phyloP scores from a whole-genome alignment of 2,329 filamentous ascomycete genomes.

The Dothiorella sarmentorum region DNA sequence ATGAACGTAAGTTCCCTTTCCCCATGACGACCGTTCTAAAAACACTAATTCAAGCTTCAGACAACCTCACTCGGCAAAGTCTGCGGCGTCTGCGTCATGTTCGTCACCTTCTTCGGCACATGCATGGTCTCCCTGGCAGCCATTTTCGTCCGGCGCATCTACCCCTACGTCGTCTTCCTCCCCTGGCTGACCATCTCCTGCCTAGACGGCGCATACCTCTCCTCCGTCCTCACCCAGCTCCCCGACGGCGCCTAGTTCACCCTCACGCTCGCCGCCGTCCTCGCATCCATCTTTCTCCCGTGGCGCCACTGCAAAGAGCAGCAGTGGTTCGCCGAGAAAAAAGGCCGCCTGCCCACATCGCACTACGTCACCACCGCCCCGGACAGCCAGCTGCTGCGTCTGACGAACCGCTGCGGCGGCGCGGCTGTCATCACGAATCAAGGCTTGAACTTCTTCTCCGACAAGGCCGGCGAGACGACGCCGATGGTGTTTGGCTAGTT shows the following conservation, averaged over 20 bases:
- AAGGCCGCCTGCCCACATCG: conserved; percentile 52
- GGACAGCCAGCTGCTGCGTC: conserved; percentile 34
- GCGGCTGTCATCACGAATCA: conserved; percentile 37
- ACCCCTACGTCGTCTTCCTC: conserved; percentile 56
- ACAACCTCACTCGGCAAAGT: conserved; percentile 22
- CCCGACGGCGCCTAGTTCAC: conserved; percentile 78
- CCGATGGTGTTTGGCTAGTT: conserved; percentile 70
- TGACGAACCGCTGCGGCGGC: conserved; percentile 39
- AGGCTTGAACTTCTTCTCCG: conserved; percentile 71
- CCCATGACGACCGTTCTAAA: background rate
- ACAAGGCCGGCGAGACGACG: conserved; percentile 65
- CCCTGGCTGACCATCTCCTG: conserved; percentile 62
- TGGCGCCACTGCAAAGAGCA: conserved; percentile 80
- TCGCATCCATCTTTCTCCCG: conserved; percentile 64
- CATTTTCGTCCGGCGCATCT: conserved; percentile 67
- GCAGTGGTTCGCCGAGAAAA: conserved; percentile 68
- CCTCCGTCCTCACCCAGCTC: conserved; percentile 67
- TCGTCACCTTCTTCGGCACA: conserved; percentile 74
- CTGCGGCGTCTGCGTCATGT: conserved; percentile 67
- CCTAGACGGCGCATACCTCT: conserved; percentile 67
- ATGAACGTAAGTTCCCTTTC: conserved; percentile 53
- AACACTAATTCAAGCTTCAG: background rate
- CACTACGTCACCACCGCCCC: conserved; percentile 39
- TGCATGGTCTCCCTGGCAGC: conserved; percentile 70
- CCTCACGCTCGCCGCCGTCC: conserved; percentile 58